Percentiles rank a stretch among this genome's conserved stretches.
These are phyloP conservation scores for Pestalotiopsis fici DNA, from an alignment of 2,329 filamentous ascomycete genomes.

Conservation along the genomic window DNA sequence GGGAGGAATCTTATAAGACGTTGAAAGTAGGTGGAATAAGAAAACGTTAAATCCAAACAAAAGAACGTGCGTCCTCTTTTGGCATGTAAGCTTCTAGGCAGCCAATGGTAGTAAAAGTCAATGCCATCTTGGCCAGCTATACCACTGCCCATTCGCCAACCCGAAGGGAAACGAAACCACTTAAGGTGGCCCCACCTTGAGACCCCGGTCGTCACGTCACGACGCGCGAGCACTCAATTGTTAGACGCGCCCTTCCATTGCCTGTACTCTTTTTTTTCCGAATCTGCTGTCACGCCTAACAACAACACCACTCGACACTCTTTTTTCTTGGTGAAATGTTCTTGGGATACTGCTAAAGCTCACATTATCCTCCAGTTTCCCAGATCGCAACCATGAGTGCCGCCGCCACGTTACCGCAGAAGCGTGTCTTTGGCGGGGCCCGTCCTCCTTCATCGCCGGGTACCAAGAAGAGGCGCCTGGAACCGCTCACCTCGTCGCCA, in stretches of 20 bases:
- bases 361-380: not conserved
- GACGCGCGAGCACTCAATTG: constrained; percentile 2
- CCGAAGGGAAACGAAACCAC: not conserved
- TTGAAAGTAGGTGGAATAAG: too few species aligned
- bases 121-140: not conserved
- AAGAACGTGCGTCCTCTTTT: not conserved
- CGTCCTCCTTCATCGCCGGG: constrained; percentile 59
- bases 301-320: not conserved
- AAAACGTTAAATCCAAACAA: not conserved
- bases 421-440: constrained; percentile 71
- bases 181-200: not conserved
- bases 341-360: not conserved
- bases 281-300: not conserved
- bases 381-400: constrained; percentile 20
- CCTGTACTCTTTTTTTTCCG: not conserved
- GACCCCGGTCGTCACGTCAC: constrained; percentile 5
- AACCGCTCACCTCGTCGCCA: constrained; percentile 58
- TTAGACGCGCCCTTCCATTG: constrained; percentile 4
- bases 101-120: not conserved
- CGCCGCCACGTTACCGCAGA: constrained; percentile 61
- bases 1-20: too few species aligned
- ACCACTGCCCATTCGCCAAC: not conserved
- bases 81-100: not conserved
- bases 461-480: constrained; percentile 78
- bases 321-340: not conserved